Evolutionary conservation across 2,329 filamentous ascomycete species (phyloP).

Genomic region (Microthyrium microscopicum): DNA sequence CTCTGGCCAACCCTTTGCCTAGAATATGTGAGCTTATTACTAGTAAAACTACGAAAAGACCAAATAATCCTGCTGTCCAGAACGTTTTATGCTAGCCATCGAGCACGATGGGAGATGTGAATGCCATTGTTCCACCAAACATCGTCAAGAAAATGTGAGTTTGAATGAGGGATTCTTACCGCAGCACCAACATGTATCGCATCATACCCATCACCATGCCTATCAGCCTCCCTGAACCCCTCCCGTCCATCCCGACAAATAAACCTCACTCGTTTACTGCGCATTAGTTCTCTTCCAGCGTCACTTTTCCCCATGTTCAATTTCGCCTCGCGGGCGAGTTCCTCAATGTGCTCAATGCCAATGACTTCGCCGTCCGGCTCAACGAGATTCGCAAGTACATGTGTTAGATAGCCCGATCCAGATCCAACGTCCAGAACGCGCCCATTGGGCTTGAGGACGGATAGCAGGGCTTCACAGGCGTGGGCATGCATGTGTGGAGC

Average conservation of each 20-base stretch:
- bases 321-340: constrained; percentile 24
- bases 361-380: constrained; percentile 29
- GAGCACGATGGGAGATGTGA: too few species aligned
- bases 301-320: constrained; percentile 27
- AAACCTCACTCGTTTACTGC: constrained; percentile 49
- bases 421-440: constrained; percentile 32
- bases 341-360: constrained; percentile 33
- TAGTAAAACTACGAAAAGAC: too few species aligned
- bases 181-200: constrained; percentile 92
- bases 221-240: constrained; percentile 29
- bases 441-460: constrained; percentile 35
- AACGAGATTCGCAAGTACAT: constrained; percentile 68
- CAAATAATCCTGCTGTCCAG: too few species aligned
- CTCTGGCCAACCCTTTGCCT: too few species aligned
- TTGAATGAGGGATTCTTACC: constrained; percentile 58
- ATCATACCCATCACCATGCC: constrained; percentile 57
- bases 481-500: constrained; percentile 58
- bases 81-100: too few species aligned
- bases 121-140: too few species aligned
- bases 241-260: constrained; percentile 49
- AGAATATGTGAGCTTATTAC: too few species aligned
- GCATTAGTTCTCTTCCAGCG: constrained; percentile 39
- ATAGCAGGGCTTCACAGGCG: constrained; percentile 45
- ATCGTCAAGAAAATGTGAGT: too few species aligned
- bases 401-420: constrained; percentile 58